phyloP scores from a whole-genome alignment of 2,329 filamentous ascomycete genomes.

The Cercospora beticola region DNA sequence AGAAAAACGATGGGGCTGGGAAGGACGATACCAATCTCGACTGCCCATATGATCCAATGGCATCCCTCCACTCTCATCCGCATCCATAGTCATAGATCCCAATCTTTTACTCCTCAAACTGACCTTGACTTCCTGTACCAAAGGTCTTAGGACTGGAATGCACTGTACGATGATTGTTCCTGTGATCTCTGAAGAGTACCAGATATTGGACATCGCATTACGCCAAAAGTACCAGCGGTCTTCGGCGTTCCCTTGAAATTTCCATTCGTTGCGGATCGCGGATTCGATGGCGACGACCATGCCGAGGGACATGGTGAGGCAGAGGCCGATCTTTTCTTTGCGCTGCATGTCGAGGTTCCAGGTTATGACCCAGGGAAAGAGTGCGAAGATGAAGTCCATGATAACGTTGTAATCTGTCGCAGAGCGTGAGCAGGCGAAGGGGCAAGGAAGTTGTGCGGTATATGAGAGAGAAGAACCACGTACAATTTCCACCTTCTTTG shows the following conservation, averaged over 20 bases:
- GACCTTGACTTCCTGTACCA: slow-evolving; percentile 46
- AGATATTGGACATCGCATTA: slow-evolving; percentile 49
- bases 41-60: background rate
- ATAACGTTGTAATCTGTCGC: slow-evolving; percentile 53
- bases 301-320: slow-evolving; percentile 53
- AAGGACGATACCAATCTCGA: slow-evolving; percentile 1
- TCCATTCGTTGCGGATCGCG: slow-evolving; percentile 52
- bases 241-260: slow-evolving; percentile 48
- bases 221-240: slow-evolving; percentile 53
- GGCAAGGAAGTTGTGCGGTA: background rate
- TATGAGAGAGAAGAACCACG: slow-evolving; percentile 24
- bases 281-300: slow-evolving; percentile 53
- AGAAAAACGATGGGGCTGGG: background rate
- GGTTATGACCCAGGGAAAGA: slow-evolving; percentile 53
- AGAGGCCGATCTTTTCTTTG: slow-evolving; percentile 53
- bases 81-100: slow-evolving; percentile 22
- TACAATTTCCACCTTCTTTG: slow-evolving; percentile 54
- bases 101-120: slow-evolving; percentile 41
- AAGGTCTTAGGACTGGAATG: slow-evolving; percentile 53
- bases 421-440: background rate
- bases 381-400: slow-evolving; percentile 55
- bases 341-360: slow-evolving; percentile 51
- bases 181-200: slow-evolving; percentile 54
- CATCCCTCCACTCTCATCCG: background rate
- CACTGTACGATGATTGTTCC: slow-evolving; percentile 58